Percentiles rank a stretch among this genome's conserved stretches.
Conservation (phyloP, 164 flowering plant species). For the Taxillus chinensis region DNA sequence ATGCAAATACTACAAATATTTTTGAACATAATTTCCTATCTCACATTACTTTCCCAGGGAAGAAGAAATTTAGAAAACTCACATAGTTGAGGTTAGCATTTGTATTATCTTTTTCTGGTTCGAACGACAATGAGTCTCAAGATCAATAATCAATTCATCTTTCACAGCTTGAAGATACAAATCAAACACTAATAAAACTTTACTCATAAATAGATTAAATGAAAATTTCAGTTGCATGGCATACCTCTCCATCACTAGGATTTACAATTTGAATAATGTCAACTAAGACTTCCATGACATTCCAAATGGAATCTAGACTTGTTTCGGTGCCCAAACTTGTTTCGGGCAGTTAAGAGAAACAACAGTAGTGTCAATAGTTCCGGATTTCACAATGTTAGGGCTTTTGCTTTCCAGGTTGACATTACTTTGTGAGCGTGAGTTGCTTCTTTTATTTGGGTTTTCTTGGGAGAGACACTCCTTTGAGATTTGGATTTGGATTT, state of each 20-base stretch:
- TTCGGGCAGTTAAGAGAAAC: too few relatives aligned
- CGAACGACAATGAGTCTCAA: constrained; percentile 63
- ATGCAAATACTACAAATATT: too few relatives aligned
- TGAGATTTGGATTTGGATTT: too few relatives aligned
- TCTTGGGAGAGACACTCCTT: too few relatives aligned
- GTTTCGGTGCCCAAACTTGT: too few relatives aligned
- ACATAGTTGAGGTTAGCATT: constrained; percentile 72
- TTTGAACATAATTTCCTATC: not conserved
- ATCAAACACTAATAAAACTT: not conserved
- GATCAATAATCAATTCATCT: constrained; percentile 88
- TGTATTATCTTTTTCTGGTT: constrained; percentile 83
- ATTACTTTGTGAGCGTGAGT: too few relatives aligned
- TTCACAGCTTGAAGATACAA: constrained; percentile 53
- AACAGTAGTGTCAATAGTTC: too few relatives aligned
- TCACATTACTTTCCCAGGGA: not conserved
- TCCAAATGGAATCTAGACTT: constrained; percentile 61
- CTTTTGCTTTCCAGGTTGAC: too few relatives aligned
- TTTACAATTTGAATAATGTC: constrained; percentile 92
- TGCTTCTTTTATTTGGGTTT: too few relatives aligned
- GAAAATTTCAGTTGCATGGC: not conserved
- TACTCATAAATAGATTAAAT: not conserved
- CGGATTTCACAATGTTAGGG: too few relatives aligned
- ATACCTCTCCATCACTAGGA: constrained; percentile 62
- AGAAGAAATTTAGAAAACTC: constrained; percentile 11
- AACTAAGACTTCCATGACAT: constrained; percentile 59